phyloP scores from a whole-genome alignment of 1,284 basidiomycete species.

The Ganoderma lingzhi region DNA sequence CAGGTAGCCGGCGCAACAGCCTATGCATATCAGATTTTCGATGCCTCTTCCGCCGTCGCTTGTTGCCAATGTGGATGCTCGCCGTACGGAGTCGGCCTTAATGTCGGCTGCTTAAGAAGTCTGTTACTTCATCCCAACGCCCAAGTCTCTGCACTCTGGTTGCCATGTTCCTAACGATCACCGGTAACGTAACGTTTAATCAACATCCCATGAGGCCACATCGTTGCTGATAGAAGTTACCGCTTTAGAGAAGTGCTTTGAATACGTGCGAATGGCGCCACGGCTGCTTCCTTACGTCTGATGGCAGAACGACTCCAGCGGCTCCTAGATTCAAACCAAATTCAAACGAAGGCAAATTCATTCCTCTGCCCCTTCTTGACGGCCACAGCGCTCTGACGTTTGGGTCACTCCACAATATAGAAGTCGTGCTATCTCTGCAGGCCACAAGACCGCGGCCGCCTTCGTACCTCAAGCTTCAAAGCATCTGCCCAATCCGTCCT shows the following conservation, averaged over 20 bases:
- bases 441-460: not conserved
- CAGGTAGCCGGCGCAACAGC: not conserved
- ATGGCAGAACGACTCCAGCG: not conserved
- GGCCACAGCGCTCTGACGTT: not conserved
- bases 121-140: not conserved
- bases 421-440: not conserved
- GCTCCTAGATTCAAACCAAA: not conserved
- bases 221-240: slow-evolving; percentile 6
- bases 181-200: slow-evolving; percentile 1
- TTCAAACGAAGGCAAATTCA: not conserved
- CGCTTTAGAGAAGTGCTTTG: not conserved
- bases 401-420: not conserved
- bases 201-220: not conserved
- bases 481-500: not conserved
- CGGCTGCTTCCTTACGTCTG: not conserved
- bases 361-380: not conserved
- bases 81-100: not conserved
- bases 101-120: not conserved
- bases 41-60: not conserved
- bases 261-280: not conserved
- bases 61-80: not conserved
- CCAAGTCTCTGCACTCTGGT: not conserved
- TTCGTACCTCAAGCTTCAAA: not conserved
- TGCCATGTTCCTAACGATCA: not conserved
- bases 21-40: not conserved